Base-by-base conservation (phyloP, 768 basidiomycete species). In the Psilocybe sp. region DNA sequence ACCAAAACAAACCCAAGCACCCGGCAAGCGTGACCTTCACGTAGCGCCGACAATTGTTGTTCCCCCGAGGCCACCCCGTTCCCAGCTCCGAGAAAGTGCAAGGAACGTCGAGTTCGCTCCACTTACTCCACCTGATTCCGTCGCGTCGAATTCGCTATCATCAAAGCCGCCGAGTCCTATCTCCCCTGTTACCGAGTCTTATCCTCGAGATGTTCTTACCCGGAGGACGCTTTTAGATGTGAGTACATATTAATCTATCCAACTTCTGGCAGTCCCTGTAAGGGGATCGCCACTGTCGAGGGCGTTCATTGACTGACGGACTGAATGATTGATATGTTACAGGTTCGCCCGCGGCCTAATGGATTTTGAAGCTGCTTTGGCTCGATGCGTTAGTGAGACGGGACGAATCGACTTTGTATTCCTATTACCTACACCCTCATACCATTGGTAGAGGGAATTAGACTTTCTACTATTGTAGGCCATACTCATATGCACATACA, bases 91-190 rank as follows among this genome's bases (percentile, higher is more conserved):
- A 55, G 57, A 63, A 56, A 60, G 54, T 47, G 55, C 55, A 55
- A 60, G 58, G 44, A 47, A 42, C 44, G 46, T 45, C 9, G 58
- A 58, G 10, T 66, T 68, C 51, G 64, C 63, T 38, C 73, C 71
- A 33, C 61, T 69, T 19, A 73, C 77, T 50, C 74, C 76, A 41
- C 70, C 75, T 14, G 62, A 69, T 23, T 73, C 73, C 42, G 60
- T 64, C 39, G 69, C 73, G 33, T 70, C 71, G n/a, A 62, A 66
- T 53, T 54, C 60, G 13, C 42, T 50, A 20, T 31, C 43, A 18
- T 56, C 65, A 32, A 47, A 60, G 37, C 63, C 65, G 34, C 60
- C 63, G 5, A 67, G 57, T 53, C 57, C 64, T 37, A 54, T 60
- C 35, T 53, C 57, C 14, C 35, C 23, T 3, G 23, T 39, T n/a